Evolutionary conservation across 1,139 yeast genomes (phyloP), one percentile per base, ranked within the genome.

Genomic region (Protomyces gravidus): DNA sequence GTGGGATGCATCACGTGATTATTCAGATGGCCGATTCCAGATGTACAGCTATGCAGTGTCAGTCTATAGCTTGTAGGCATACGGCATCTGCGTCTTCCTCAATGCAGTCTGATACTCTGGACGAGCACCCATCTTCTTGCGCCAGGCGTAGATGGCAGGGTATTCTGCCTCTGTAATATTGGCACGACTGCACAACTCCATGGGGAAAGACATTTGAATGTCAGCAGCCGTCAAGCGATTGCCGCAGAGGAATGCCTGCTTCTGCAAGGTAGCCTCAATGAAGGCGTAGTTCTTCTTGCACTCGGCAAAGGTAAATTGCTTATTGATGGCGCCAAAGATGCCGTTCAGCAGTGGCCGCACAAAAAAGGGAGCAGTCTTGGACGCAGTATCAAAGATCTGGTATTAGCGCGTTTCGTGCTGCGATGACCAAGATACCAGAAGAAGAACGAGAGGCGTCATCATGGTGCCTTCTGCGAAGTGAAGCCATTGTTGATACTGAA

Each of bases 401-500:
- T 46, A 36, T 6, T 36, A 23, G n/a, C n/a, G n/a, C n/a, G n/a
- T n/a, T n/a, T n/a, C n/a, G n/a, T n/a, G n/a, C n/a, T n/a, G n/a
- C n/a, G n/a, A n/a, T 2, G 32, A 2, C 7, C 7, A 28, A 28
- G 26, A 27, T 28, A 52, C 55, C 40, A 46, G 27, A 13, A 33
- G 25, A 25, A 50, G 25, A 30, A 48, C 52, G 11, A 60, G 40
- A 13, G 55, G 68, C 15, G 80, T 80, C 67, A 79, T 82, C 55
- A 83, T 69, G 36, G 84, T 75, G 0, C 83, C 86, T 67, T 84
- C 89, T 4, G 80, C 67, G 64, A 77, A 80, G 66, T 81, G 83
- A 58, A 81, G 69, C 64, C 73, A 80, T 68, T 78, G 82, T 78
- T 78, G 63, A 72, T 66, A 23, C 73, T 70, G 61, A 70, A 71